A percentile compares a stretch with the other conserved stretches of the same genome.
Evolutionary conservation across 2,329 filamentous ascomycete genomes (phyloP).

Genomic region (Fusarium nelsonii): DNA sequence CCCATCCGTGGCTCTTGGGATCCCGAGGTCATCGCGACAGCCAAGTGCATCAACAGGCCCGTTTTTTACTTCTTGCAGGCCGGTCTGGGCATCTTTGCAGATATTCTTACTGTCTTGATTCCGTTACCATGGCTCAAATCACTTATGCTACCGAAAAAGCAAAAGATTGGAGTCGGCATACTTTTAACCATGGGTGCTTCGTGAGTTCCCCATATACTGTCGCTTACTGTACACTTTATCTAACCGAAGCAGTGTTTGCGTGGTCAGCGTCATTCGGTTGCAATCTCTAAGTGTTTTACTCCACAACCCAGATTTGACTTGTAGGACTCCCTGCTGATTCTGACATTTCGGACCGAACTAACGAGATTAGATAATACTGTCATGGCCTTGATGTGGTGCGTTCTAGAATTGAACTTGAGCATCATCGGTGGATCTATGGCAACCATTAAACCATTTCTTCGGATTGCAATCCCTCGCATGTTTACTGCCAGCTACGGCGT

Average conservation of each 20-base stretch:
- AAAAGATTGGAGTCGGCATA: conserved; percentile 24
- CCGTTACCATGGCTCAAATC: conserved; percentile 23
- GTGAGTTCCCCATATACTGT: conserved; percentile 1
- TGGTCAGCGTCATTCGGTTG: conserved; percentile 16
- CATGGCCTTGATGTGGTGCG: conserved; percentile 26
- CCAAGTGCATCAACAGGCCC: conserved; percentile 22
- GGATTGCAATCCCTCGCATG: conserved; percentile 15
- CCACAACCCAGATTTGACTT: conserved; percentile 14
- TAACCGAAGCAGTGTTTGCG: conserved; percentile 21
- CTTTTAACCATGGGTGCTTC: conserved; percentile 24
- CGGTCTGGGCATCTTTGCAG: conserved; percentile 17
- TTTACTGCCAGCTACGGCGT: conserved; percentile 1
- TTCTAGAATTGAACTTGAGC: conserved; percentile 31
- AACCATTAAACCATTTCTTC: conserved; percentile 23
- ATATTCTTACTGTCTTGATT: conserved; percentile 19
- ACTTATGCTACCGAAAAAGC: conserved; percentile 19
- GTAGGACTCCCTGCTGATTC: background rate
- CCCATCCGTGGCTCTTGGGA: conserved; percentile 18
- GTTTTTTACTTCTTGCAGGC: conserved; percentile 27
- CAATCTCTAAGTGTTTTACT: conserved; percentile 22
- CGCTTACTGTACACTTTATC: background rate
- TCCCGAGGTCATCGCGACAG: background rate
- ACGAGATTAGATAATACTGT: conserved; percentile 25
- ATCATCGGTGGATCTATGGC: conserved; percentile 28
- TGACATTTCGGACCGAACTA: background rate